phyloP scores from a whole-genome alignment of 352 stramenopile species.

The Phytophthora citrophthora region DNA sequence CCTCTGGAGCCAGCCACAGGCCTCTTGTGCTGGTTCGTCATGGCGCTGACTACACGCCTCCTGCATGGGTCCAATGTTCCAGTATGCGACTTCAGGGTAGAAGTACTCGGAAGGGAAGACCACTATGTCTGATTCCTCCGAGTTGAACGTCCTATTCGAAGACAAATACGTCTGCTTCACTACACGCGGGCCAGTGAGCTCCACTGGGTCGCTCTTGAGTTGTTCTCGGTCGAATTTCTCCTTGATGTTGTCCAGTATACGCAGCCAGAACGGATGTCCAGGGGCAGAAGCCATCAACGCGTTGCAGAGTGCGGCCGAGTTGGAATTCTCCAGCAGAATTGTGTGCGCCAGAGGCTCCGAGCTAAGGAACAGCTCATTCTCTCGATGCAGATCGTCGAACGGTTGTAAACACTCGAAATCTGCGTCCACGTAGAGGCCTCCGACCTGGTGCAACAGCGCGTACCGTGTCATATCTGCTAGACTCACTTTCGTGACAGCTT shows the following conservation, averaged over 20 bases:
- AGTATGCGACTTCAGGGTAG: conserved; percentile 62
- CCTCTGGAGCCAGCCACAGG: conserved; percentile 46
- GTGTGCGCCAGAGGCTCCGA: conserved; percentile 50
- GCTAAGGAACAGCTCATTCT: conserved; percentile 50
- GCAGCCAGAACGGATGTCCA: conserved; percentile 57
- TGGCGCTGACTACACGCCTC: conserved; percentile 25
- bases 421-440: conserved; percentile 57
- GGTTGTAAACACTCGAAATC: conserved; percentile 60
- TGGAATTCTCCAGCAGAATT: conserved; percentile 51
- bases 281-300: conserved; percentile 60
- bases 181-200: conserved; percentile 56
- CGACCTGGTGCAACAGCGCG: conserved; percentile 54
- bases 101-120: conserved; percentile 55
- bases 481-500: conserved; percentile 47
- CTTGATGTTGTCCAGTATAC: conserved; percentile 55
- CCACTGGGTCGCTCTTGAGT: conserved; percentile 37
- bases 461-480: conserved; percentile 64
- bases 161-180: conserved; percentile 51
- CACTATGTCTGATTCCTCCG: conserved; percentile 10
- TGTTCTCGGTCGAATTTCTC: conserved; percentile 40
- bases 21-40: conserved; percentile 29
- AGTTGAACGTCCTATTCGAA: conserved; percentile 1
- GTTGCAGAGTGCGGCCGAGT: conserved; percentile 50
- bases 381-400: conserved; percentile 44
- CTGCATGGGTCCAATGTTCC: conserved; percentile 51